These are phyloP conservation scores for Pestalotiopsis sp. DNA, from an alignment of 2,329 filamentous ascomycete species.

Conservation along the genomic window DNA sequence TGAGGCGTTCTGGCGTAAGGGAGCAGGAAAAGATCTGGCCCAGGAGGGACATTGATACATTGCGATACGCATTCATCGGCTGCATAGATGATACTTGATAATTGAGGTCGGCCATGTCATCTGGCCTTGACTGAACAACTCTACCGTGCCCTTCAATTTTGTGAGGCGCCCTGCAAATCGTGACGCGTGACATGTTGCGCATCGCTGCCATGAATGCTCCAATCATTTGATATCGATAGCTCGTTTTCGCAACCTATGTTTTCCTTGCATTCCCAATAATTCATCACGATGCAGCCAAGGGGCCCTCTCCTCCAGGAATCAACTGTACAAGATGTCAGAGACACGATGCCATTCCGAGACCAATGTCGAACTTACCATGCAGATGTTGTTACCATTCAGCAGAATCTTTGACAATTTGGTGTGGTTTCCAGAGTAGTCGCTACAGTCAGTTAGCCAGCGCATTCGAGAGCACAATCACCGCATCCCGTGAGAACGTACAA, in stretches of 20 bases:
- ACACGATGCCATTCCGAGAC: background rate
- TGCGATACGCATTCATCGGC: background rate
- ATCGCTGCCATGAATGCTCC: background rate
- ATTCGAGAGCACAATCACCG: background rate
- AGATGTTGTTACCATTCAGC: constrained; percentile 97
- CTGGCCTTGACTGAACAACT: background rate
- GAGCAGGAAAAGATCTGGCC: background rate
- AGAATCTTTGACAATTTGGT: constrained; percentile 92
- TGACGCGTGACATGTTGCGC: background rate
- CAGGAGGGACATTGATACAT: background rate
- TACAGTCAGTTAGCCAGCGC: constrained; percentile 43
- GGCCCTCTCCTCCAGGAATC: constrained; percentile 78
- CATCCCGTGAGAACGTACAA: constrained; percentile 59
- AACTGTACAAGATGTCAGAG: constrained; percentile 49
- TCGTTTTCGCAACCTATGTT: background rate
- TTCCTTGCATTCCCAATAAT: background rate
- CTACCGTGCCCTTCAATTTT: background rate
- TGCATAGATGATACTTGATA: constrained; percentile 1
- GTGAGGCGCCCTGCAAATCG: background rate
- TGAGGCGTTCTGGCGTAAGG: constrained; percentile 7
- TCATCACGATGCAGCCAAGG: constrained; percentile 41
- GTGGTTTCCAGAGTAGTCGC: constrained; percentile 88
- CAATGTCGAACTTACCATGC: constrained; percentile 73
- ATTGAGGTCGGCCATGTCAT: constrained; percentile 4
- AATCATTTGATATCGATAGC: background rate